Base-by-base conservation (phyloP, 2,329 filamentous ascomycete species). In the Colletotrichum viniferum region DNA sequence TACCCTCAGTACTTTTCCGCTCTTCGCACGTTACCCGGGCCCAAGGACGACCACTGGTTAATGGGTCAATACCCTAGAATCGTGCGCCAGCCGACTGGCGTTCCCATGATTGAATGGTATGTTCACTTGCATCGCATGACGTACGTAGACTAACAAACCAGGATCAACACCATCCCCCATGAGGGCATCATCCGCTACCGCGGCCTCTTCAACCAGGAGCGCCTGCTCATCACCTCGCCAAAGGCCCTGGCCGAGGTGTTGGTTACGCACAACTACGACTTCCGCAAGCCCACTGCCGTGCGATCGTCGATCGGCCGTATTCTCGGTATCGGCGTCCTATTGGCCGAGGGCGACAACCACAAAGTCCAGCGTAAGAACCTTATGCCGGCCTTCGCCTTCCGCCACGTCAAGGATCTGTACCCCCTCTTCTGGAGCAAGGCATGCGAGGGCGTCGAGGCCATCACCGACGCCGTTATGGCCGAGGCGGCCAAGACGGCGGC, bases 311-410 rank as follows among this genome's bases (percentile, higher is more conserved):
- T 96, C 5, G 90, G 89, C 3, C 88, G 91, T 26, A 87, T 96
- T 30, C 87, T 96, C 14, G 94, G 95, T 12, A 85, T 93, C 14
- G 94, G 94, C 12, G 86, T 96, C 16, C 85, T 98, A 48, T 86
- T 98, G 13, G 94, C 95, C 3, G 96, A 98, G 84, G 96, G 96
- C n/a, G 94, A 97, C 14, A 94, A 96, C 80, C 96, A 98, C 83
- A 97, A 94, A 85, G 86, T 91, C 79, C 94, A 96, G 85, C 90
- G 96, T 62, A 96, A 94, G 82, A 92, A 93, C 73, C 90, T 98
- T 21, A 91, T 93, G 85, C 95, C 95, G 0, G 94, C 95, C 3
- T 98, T 98, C 83, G 89, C 92, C n/a, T 97, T 95, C 81, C 91
- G 95, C 26, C 94, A 97, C 80, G 88, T 98, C 82, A 97, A 97